Evolutionary conservation across 306 rosid genomes (phyloP).

Genomic region (Astragalus membranaceus): DNA sequence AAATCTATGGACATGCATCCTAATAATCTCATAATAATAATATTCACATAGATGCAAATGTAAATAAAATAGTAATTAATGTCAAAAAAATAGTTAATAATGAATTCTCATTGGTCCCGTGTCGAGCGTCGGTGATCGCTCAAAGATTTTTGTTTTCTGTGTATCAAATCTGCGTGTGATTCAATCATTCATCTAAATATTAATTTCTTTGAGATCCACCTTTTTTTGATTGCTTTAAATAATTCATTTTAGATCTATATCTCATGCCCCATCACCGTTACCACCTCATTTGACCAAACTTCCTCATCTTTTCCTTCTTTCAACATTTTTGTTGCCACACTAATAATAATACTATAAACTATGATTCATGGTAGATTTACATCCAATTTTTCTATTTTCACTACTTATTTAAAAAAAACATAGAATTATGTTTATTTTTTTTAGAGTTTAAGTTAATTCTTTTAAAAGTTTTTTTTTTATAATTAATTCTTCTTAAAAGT

Average conservation of each 20-base stretch:
- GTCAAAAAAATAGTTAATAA: not conserved
- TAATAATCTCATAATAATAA: no score
- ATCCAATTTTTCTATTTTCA: not conserved
- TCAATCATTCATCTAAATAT: conserved; percentile 19
- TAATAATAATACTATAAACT: not conserved
- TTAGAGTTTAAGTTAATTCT: not conserved
- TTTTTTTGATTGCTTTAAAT: conserved; percentile 13
- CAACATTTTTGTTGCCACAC: not conserved
- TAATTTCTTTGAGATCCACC: conserved; percentile 23
- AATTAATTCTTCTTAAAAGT: not conserved
- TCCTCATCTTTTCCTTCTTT: not conserved
- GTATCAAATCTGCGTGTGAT: conserved; percentile 17
- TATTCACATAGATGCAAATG: not conserved
- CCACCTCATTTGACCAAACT: conserved; percentile 32
- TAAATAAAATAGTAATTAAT: no score
- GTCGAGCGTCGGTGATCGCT: conserved; percentile 41
- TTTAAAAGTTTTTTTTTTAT: not conserved
- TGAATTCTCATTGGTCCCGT: conserved; percentile 16
- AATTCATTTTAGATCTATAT: conserved; percentile 28
- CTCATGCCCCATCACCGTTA: conserved; percentile 23
- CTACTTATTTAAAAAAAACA: no score
- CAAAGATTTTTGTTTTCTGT: conserved; percentile 2
- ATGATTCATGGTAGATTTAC: not conserved
- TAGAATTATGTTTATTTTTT: not conserved
- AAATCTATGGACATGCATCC: not conserved